Percentiles rank a stretch among this genome's conserved stretches.
These are phyloP conservation scores for Cadophora luteo-olivacea DNA, from an alignment of 2,329 filamentous ascomycete species.

Conservation along the genomic window DNA sequence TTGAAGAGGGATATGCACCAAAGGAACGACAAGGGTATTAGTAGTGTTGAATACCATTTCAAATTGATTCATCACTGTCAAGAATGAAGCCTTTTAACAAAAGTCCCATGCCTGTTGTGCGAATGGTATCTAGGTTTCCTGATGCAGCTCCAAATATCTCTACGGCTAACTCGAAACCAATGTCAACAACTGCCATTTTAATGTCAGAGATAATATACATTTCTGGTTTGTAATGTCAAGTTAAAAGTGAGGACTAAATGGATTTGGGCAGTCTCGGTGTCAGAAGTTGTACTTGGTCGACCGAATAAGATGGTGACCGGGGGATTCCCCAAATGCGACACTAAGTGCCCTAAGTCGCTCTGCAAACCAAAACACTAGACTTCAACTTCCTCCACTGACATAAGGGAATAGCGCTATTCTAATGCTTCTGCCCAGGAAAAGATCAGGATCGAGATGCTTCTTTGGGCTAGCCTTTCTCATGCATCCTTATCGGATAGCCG, in stretches of 20 bases:
- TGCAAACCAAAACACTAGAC: background rate
- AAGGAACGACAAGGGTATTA: constrained; percentile 35
- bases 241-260: background rate
- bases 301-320: background rate
- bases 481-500: constrained; percentile 7
- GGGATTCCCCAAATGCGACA: background rate
- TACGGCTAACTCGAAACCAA: background rate
- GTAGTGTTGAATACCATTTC: background rate
- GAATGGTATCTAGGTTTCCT: background rate
- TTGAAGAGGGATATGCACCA: constrained; percentile 61
- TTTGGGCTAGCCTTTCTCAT: background rate
- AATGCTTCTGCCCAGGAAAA: constrained; percentile 3
- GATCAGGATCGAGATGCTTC: background rate
- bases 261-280: background rate
- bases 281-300: background rate
- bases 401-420: background rate
- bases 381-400: background rate
- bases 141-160: background rate
- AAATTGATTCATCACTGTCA: background rate
- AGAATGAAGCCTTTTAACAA: background rate
- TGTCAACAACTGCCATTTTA: background rate
- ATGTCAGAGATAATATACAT: background rate
- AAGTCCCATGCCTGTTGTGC: too few species aligned
- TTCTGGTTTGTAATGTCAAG: background rate
- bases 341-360: background rate